Conservation (phyloP, 257 asterid species). For the Primulina huaijiensis region DNA sequence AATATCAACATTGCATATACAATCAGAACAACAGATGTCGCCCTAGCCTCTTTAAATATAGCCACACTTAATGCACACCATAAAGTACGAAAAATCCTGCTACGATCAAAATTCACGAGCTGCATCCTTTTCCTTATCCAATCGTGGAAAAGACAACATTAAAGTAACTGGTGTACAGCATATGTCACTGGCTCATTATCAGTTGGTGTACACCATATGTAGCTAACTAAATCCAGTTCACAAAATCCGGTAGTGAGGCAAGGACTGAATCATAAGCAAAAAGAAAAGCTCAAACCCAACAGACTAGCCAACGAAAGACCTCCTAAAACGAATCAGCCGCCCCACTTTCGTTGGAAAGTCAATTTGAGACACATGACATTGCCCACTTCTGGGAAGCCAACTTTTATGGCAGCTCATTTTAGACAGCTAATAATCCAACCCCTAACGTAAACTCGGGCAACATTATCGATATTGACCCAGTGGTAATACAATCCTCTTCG, state of each 20-base stretch:
- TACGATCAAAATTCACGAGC: background rate
- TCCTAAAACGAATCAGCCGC: background rate
- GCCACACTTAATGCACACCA: background rate
- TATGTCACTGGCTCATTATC: background rate
- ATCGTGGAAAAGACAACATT: background rate
- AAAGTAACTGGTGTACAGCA: background rate
- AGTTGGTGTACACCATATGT: background rate
- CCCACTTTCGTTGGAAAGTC: background rate
- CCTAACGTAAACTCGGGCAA: background rate
- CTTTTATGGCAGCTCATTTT: background rate
- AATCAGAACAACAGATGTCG: background rate
- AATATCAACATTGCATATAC: background rate
- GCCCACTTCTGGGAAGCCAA: background rate
- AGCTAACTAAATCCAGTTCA: background rate
- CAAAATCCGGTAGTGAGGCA: slow-evolving; percentile 1
- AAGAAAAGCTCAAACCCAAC: background rate
- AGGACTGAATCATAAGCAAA: background rate
- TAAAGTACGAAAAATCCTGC: background rate
- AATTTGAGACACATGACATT: background rate
- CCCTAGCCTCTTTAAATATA: background rate
- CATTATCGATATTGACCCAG: background rate
- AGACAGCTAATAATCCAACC: background rate
- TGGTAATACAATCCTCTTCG: background rate
- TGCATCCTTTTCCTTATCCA: background rate
- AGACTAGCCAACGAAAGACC: background rate